Conservation (phyloP, 2,329 filamentous ascomycete genomes). For the Gaeumannomyces sp. region DNA sequence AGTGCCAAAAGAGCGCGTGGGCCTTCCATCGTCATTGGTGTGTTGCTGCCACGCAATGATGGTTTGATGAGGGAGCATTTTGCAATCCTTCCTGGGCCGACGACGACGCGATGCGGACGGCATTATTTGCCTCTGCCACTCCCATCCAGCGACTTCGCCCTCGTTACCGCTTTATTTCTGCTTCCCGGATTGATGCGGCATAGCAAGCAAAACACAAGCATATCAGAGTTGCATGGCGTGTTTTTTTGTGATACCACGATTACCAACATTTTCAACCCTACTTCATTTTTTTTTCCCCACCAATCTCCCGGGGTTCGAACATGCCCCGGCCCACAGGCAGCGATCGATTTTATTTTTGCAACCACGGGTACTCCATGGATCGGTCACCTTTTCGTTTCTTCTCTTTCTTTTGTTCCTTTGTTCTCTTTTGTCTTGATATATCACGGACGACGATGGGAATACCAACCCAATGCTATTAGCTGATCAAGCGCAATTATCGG, state of each 20-base stretch:
- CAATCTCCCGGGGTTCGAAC: too few relatives aligned
- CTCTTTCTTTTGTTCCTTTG: background rate
- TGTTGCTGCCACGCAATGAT: slow-evolving; percentile 59
- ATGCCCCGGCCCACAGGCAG: too few relatives aligned
- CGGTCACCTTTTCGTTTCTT: background rate
- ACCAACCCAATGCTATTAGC: too few relatives aligned
- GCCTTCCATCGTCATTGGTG: slow-evolving; percentile 98
- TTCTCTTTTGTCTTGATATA: background rate
- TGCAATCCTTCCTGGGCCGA: background rate
- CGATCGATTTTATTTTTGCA: too few relatives aligned
- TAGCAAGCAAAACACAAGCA: slow-evolving; percentile 11
- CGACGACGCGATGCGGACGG: too few relatives aligned
- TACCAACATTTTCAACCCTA: slow-evolving; percentile 6
- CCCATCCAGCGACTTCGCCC: too few relatives aligned
- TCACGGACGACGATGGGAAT: too few relatives aligned
- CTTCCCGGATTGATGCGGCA: slow-evolving; percentile 5
- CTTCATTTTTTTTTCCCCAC: slow-evolving; percentile 7
- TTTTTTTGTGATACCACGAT: slow-evolving; percentile 15
- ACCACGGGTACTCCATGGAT: background rate
- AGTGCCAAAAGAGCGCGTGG: slow-evolving; percentile 99
- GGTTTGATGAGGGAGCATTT: background rate
- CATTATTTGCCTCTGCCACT: too few relatives aligned
- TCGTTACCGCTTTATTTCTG: slow-evolving; percentile 6
- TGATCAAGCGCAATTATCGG: too few relatives aligned
- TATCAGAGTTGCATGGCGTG: slow-evolving; percentile 14